Conservation (phyloP, 78 protist species). For the slime mould (Dictyostelium discoideum) region dicty_2.7 NC_007089.4:4187501-4188000, state of each 20-base stretch:
- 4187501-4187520: background rate
- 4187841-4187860: constrained; percentile 66
- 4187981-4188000: background rate
- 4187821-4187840: constrained; percentile 75
- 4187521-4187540: background rate
- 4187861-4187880: constrained; percentile 52
- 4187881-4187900: background rate
- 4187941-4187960: constrained; percentile 50
- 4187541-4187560: constrained; percentile 13
- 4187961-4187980: constrained; percentile 37
- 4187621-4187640: constrained; percentile 18
- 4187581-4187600: background rate
- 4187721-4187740: constrained; percentile 51
- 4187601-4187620: constrained; percentile 27
- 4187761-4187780: background rate
- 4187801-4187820: constrained; percentile 51
- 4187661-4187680: constrained; percentile 64
- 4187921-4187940: background rate
- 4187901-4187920: background rate
- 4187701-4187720: constrained; percentile 45
- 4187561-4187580: constrained; percentile 31
- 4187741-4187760: background rate
- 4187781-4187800: constrained; percentile 37
- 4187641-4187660: constrained; percentile 40
- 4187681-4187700: constrained; percentile 48